Evolutionary conservation across 352 stramenopile species (phyloP).

Genomic region (Phytophthora megakarya): DNA sequence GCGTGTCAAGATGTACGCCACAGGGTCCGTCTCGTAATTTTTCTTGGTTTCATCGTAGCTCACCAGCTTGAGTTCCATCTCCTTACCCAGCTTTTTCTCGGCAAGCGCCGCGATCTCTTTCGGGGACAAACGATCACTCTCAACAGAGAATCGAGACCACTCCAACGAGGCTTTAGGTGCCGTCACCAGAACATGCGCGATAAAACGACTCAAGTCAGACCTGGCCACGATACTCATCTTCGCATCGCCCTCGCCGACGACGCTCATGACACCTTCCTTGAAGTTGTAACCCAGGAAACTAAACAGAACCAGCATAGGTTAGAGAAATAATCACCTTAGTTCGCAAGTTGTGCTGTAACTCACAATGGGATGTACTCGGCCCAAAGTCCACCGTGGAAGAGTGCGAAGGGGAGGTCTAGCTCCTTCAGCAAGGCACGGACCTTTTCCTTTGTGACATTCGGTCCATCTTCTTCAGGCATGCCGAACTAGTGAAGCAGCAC

Average conservation of each 20-base stretch:
- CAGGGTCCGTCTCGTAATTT: slow-evolving; percentile 22
- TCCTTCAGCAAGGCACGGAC: slow-evolving; percentile 31
- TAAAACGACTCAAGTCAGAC: slow-evolving; percentile 27
- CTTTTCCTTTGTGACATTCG: slow-evolving; percentile 27
- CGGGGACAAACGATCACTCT: slow-evolving; percentile 24
- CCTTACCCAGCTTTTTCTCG: slow-evolving; percentile 37
- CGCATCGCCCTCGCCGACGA: slow-evolving; percentile 22
- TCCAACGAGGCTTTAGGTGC: slow-evolving; percentile 15
- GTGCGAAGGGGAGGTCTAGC: slow-evolving; percentile 27
- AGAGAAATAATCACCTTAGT: background rate
- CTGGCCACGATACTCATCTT: slow-evolving; percentile 32
- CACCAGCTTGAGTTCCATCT: slow-evolving; percentile 24
- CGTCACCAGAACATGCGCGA: slow-evolving; percentile 22
- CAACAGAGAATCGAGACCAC: slow-evolving; percentile 25
- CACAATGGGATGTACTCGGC: slow-evolving; percentile 14
- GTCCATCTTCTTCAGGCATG: slow-evolving; percentile 19
- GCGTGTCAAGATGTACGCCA: slow-evolving; percentile 24
- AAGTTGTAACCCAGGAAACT: slow-evolving; percentile 30
- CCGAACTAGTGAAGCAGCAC: background rate
- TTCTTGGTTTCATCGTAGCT: slow-evolving; percentile 31
- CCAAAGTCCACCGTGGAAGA: slow-evolving; percentile 33
- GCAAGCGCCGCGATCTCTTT: slow-evolving; percentile 25
- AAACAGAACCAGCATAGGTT: background rate
- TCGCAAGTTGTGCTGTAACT: background rate
- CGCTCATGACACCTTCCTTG: slow-evolving; percentile 10